Evolutionary conservation across 1,139 yeast species (phyloP).

Genomic region (Pichiaceae sp.): DNA sequence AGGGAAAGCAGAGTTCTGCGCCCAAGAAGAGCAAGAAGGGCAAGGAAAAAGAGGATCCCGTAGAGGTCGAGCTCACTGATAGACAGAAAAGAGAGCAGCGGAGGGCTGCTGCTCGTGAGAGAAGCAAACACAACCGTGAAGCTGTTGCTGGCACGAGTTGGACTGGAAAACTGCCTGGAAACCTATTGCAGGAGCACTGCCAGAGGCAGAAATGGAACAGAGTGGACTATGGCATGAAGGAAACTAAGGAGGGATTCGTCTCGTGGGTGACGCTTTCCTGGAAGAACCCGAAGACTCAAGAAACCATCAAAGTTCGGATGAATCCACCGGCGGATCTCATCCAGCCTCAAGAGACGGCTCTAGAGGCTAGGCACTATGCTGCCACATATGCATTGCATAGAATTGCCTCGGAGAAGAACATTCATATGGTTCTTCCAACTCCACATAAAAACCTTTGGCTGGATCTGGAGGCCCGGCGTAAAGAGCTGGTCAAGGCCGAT

Average conservation of each 20-base stretch:
- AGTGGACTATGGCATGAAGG: conserved; percentile 66
- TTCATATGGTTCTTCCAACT: conserved; percentile 82
- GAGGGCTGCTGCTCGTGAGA: conserved; percentile 2
- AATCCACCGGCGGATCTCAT: conserved; percentile 48
- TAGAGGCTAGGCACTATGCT: conserved; percentile 84
- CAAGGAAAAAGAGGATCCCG: conserved; percentile 1
- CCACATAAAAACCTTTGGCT: conserved; percentile 76
- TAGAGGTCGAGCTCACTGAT: background rate
- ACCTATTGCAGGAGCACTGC: conserved; percentile 78
- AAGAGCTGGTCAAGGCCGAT: conserved; percentile 34
- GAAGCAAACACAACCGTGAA: conserved; percentile 23
- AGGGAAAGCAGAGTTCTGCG: background rate
- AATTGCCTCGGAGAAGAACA: conserved; percentile 69
- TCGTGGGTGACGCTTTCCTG: conserved; percentile 37
- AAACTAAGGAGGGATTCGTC: conserved; percentile 39
- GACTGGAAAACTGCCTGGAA: conserved; percentile 93
- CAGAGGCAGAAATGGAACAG: conserved; percentile 88
- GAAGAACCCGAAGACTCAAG: conserved; percentile 77
- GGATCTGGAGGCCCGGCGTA: conserved; percentile 53
- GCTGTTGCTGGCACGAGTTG: conserved; percentile 62
- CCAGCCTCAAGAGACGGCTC: conserved; percentile 65
- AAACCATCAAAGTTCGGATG: conserved; percentile 49
- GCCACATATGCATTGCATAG: conserved; percentile 85
- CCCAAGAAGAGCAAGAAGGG: conserved; percentile 2
- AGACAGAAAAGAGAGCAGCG: conserved; percentile 1